Conservation (phyloP, 331 rosid species). For the Malus hybrid region DNA sequence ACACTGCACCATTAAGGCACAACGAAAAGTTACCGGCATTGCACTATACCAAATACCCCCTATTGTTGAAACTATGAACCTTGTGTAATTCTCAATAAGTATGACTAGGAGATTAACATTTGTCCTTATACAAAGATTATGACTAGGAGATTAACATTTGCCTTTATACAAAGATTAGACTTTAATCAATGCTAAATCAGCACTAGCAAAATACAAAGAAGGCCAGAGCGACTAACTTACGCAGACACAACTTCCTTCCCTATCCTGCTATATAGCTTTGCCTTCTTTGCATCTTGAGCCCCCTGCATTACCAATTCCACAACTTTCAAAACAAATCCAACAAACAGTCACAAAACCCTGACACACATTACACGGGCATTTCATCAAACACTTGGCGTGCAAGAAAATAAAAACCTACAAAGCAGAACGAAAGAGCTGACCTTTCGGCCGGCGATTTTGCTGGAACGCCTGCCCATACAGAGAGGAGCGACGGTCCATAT, state of each 20-base stretch:
- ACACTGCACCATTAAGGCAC: constrained; percentile 40
- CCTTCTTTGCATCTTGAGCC: constrained; percentile 69
- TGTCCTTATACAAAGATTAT: background rate
- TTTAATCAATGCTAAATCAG: background rate
- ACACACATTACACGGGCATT: constrained; percentile 9
- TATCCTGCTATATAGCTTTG: constrained; percentile 68
- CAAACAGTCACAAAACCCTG: background rate
- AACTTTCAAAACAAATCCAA: background rate
- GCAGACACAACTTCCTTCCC: constrained; percentile 96
- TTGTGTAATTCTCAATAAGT: background rate
- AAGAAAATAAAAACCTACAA: background rate
- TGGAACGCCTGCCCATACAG: constrained; percentile 91
- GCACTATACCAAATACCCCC: background rate
- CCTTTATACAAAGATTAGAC: background rate
- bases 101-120: too few species aligned
- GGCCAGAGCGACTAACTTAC: constrained; percentile 34
- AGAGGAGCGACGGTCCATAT: constrained; percentile 58
- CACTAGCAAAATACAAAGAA: background rate
- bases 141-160: too few species aligned
- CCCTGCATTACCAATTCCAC: constrained; percentile 34
- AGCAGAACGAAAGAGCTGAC: constrained; percentile 16
- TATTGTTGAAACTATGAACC: background rate
- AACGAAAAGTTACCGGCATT: constrained; percentile 6
- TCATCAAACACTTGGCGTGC: constrained; percentile 43
- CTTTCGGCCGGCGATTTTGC: constrained; percentile 94